phyloP scores from a whole-genome alignment of 2,329 filamentous ascomycete species.

The Coleophoma cylindrospora region DNA sequence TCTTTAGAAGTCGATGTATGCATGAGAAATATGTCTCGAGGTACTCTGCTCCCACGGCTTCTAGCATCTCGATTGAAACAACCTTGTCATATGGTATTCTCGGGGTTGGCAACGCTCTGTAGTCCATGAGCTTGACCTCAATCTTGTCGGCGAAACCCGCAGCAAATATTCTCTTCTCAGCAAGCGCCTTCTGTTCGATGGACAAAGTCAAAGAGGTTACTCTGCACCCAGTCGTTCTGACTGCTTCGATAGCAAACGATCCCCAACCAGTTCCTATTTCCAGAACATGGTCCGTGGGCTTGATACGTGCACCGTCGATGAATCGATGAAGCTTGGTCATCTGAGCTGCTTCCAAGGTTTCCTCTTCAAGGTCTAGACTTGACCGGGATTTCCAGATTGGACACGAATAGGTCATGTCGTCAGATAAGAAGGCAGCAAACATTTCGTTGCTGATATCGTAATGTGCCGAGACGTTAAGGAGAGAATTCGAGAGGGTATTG shows the following conservation, averaged over 20 bases:
- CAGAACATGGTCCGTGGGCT: constrained; percentile 61
- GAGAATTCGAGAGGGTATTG: constrained; percentile 52
- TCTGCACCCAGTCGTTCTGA: constrained; percentile 58
- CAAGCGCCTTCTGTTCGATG: constrained; percentile 63
- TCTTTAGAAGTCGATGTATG: constrained; percentile 59
- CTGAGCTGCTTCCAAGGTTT: constrained; percentile 61
- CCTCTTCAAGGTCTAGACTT: constrained; percentile 35
- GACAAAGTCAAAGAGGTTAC: constrained; percentile 67
- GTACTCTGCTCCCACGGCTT: constrained; percentile 66
- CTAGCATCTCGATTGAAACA: constrained; percentile 73
- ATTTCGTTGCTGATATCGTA: constrained; percentile 75
- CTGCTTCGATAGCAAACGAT: constrained; percentile 66
- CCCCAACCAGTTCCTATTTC: constrained; percentile 77
- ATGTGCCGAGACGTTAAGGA: constrained; percentile 65
- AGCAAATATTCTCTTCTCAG: constrained; percentile 56
- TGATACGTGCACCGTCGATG: constrained; percentile 59
- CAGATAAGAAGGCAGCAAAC: constrained; percentile 68
- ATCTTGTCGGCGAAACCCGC: constrained; percentile 58
- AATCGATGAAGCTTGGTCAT: constrained; percentile 62
- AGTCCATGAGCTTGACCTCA: constrained; percentile 63
- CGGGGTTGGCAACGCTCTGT: constrained; percentile 54
- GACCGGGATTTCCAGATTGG: constrained; percentile 54
- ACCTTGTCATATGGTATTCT: constrained; percentile 61
- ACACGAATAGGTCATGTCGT: constrained; percentile 75
- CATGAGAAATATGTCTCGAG: constrained; percentile 62